These are phyloP conservation scores for Rhizoclosmatium sp. DNA, from an alignment of 192 early-diverging fungal species.

Conservation along the genomic window DNA sequence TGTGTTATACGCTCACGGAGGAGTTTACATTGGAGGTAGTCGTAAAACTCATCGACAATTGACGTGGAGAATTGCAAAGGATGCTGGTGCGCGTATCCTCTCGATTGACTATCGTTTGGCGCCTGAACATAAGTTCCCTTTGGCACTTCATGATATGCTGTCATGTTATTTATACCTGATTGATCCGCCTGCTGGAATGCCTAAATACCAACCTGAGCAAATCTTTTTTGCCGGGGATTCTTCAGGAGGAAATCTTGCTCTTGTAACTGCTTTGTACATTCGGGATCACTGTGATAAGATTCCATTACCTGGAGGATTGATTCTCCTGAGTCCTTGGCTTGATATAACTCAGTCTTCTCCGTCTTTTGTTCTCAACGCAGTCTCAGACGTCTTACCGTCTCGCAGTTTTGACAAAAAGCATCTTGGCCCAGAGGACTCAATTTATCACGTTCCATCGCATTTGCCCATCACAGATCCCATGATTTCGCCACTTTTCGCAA, in stretches of 20 bases:
- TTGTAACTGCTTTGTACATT: slow-evolving; percentile 54
- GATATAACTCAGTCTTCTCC: slow-evolving; percentile 41
- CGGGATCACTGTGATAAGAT: slow-evolving; percentile 53
- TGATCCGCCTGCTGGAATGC: slow-evolving; percentile 36
- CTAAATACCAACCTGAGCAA: slow-evolving; percentile 33
- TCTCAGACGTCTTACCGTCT: slow-evolving; percentile 32
- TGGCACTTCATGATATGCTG: slow-evolving; percentile 37
- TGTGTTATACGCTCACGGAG: slow-evolving; percentile 80
- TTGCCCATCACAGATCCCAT: slow-evolving; percentile 31
- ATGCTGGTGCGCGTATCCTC: slow-evolving; percentile 37
- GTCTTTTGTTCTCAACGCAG: slow-evolving; percentile 35
- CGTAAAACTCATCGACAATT: slow-evolving; percentile 48
- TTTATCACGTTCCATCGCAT: slow-evolving; percentile 34
- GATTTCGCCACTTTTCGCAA: slow-evolving; percentile 34
- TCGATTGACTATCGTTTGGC: slow-evolving; percentile 50
- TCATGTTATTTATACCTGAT: slow-evolving; percentile 43
- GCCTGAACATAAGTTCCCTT: slow-evolving; percentile 40
- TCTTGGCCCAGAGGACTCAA: slow-evolving; percentile 8
- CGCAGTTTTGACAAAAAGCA: slow-evolving; percentile 37
- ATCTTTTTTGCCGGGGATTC: slow-evolving; percentile 42
- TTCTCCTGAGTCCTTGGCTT: slow-evolving; percentile 66
- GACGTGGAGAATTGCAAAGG: slow-evolving; percentile 46
- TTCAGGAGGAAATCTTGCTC: slow-evolving; percentile 40
- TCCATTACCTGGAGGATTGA: slow-evolving; percentile 56
- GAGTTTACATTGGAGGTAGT: slow-evolving; percentile 47